phyloP scores from a whole-genome alignment of 345 rosid genomes.

The Aquilaria sinensis region DNA sequence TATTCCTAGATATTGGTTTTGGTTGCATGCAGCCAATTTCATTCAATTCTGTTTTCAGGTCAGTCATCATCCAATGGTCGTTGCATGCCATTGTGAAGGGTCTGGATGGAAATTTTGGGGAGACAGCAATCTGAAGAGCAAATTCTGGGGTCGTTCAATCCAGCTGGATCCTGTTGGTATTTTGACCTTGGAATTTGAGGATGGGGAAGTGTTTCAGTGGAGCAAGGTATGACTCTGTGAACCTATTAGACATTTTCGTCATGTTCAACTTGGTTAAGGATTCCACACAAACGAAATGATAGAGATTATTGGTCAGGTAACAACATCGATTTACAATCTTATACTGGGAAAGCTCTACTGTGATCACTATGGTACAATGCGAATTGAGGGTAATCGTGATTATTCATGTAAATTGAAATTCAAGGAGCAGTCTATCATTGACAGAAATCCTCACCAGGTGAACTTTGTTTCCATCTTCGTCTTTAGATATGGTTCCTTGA shows the following conservation, averaged over 20 bases:
- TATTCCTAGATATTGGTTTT: too few relatives aligned
- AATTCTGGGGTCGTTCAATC: slow-evolving; percentile 32
- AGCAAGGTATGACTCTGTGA: slow-evolving; percentile 19
- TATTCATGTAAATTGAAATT: slow-evolving; percentile 25
- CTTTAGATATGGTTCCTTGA: background rate
- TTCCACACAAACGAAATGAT: too few relatives aligned
- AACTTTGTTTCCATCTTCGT: too few relatives aligned
- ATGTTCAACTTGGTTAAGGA: background rate
- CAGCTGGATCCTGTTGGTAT: slow-evolving; percentile 30
- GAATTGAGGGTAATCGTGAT: slow-evolving; percentile 22
- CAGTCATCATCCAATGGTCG: slow-evolving; percentile 30
- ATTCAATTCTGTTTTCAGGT: slow-evolving; percentile 13
- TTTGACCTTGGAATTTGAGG: slow-evolving; percentile 27
- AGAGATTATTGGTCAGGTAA: slow-evolving; percentile 11
- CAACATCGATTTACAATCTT: slow-evolving; percentile 29
- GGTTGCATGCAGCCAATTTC: too few relatives aligned
- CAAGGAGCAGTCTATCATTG: slow-evolving; percentile 37
- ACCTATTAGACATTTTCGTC: background rate
- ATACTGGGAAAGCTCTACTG: slow-evolving; percentile 27
- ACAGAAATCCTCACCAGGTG: slow-evolving; percentile 33
- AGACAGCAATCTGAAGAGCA: slow-evolving; percentile 25
- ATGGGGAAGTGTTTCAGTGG: slow-evolving; percentile 26
- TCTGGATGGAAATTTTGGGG: slow-evolving; percentile 29
- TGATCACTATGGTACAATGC: slow-evolving; percentile 32
- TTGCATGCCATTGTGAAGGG: slow-evolving; percentile 31